Base-by-base conservation (phyloP, 306 rosid genomes). In the Medicago arabica region DNA sequence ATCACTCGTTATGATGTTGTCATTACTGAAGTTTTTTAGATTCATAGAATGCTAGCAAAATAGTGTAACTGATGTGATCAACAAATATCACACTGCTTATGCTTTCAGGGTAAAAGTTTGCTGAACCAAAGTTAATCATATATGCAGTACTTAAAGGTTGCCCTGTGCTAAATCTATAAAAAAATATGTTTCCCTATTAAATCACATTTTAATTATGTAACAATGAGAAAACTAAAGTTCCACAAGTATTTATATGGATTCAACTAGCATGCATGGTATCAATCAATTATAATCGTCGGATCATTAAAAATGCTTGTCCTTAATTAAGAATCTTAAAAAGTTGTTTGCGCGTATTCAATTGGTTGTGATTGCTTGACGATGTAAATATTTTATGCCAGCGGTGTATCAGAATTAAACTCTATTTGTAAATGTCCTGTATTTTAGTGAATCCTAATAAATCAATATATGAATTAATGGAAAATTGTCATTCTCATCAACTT, bases 391-490 rank as follows among this genome's bases (percentile, higher is more conserved):
- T 21, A 21, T 21, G 23, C 23, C 23, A 21, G 2, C 23, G 2
- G 17, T 49, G 17, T 49, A 49, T 49, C 54, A 14, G 15, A 49
- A 49, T 15, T 49, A 14, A 49, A 47, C 54, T 47, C 53, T 47
- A 47, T 5, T 14, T 14, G 14, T 47, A 38, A 59, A 59, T 41
- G 28, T 54, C 61, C 2, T 6, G 40, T 75, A 71, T 62, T 39
- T 47, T 34, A 64, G 54, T 80, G 76, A 63, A 72, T 25, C 58
- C 55, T 34, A 76, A 67, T 25, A 49, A 77, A 67, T 40, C 14
- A 62, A 55, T 36, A 25, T 28, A 72, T 34, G 71, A 73, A 67
- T 18, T 59, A 15, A 58, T 74, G 53, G 58, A 55, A 58, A 58
- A 78, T 53, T 16, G 8, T 50, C 57, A 50, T 50, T 72, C 71